Evolutionary conservation across 306 rosid genomes (phyloP), one percentile per base, ranked within the genome.

Genomic region (Astragalus glycyphyllos): DNA sequence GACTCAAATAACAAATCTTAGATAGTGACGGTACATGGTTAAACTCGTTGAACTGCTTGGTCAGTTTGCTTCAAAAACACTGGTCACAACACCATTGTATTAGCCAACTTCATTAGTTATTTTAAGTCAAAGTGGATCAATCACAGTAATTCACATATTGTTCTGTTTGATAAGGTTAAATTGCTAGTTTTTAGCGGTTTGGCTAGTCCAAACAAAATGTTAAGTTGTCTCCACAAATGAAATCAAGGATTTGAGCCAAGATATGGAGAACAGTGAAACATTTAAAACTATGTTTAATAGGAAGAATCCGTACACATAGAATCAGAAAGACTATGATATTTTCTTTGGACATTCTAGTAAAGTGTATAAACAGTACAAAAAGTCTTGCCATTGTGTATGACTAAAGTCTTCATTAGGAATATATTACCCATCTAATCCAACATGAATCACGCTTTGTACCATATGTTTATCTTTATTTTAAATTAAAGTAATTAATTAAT

Each of bases 221-320:
- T 60, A 10, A 31, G 4, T 35, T 66, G 75, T 67, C 75, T 59
- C 72, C 76, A 17, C 44, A 34, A 67, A 72, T 53, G 75, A 79
- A 54, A 59, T 68, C 83, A 73, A 34, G 63, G 10, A 40, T 73
- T 58, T 32, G 79, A 59, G 29, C 65, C 45, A 14, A 59, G 66
- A 54, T 32, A 11, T 63, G 15, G 50, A 77, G 72, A 71, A 70
- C 51, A 71, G 46, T 55, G 73, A 64, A 63, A 67, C 76, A 68
- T 73, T 59, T 66, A 50, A 20, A 77, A 68, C 59, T 57, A 12
- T 66, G 72, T 51, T 69, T n/a, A 68, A 63, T 71, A 60, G 45
- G 37, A 48, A 49, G 51, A 72, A 15, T 60, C 87, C 92, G 92
- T 86, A 86, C 92, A 40, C 7, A 77, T n/a, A 44, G 86, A 85